Evolutionary conservation across 352 stramenopile genomes (phyloP).

Genomic region (Phytophthora palmivora): DNA sequence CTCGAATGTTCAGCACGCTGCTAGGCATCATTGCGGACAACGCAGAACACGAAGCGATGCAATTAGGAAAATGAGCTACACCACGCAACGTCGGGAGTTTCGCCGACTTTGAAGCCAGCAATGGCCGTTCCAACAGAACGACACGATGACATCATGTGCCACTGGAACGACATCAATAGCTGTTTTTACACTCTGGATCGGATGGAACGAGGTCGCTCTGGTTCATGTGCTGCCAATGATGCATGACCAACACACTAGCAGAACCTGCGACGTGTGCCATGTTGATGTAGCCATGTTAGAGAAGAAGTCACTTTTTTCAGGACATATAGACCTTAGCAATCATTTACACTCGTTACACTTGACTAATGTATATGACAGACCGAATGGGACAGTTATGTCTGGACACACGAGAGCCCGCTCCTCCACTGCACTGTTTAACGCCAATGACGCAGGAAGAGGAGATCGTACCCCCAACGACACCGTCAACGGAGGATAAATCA

Average conservation of each 20-base stretch:
- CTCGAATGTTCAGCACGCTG: conserved; percentile 7
- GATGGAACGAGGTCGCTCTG: too few species aligned
- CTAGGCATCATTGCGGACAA: conserved; percentile 17
- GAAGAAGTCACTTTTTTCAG: neutral
- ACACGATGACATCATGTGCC: neutral
- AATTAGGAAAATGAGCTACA: conserved; percentile 9
- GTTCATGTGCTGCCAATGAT: too few species aligned
- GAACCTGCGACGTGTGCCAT: conserved; percentile 7
- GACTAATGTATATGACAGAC: neutral
- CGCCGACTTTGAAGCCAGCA: conserved; percentile 9
- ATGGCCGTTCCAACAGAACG: conserved; percentile 15
- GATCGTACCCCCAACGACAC: neutral
- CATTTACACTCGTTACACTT: neutral
- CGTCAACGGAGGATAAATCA: neutral
- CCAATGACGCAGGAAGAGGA: conserved; percentile 13
- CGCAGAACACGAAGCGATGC: neutral
- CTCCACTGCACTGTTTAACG: conserved; percentile 8
- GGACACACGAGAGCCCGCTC: conserved; percentile 7
- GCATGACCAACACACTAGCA: neutral
- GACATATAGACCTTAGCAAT: conserved; percentile 6
- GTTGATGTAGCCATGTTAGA: conserved; percentile 8
- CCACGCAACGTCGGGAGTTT: conserved; percentile 11
- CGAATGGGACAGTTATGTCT: neutral
- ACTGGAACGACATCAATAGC: too few species aligned
- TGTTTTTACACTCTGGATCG: too few species aligned